These are phyloP conservation scores for Mortierella alpina DNA, from an alignment of 192 early-diverging fungal species.

Conservation along the genomic window DNA sequence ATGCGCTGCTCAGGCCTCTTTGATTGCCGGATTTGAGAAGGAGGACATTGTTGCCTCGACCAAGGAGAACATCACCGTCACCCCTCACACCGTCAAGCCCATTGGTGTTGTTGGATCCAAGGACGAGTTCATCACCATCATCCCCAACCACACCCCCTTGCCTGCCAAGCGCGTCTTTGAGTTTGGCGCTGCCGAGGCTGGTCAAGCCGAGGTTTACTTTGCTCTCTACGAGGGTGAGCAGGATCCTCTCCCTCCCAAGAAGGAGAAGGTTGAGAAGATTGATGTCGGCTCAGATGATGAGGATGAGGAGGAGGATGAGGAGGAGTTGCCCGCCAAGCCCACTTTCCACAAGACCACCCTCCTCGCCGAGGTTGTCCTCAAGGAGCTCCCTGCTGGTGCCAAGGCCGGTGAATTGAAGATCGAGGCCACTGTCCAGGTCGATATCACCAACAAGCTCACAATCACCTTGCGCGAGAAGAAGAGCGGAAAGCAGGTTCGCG, in stretches of 20 bases:
- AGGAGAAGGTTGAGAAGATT: conserved; percentile 61
- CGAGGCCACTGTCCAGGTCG: conserved; percentile 62
- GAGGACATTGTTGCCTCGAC: conserved; percentile 67
- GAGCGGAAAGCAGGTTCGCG: conserved; percentile 58
- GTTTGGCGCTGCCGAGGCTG: conserved; percentile 72
- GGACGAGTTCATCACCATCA: conserved; percentile 80
- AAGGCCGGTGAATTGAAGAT: conserved; percentile 61
- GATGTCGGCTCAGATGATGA: conserved; percentile 58
- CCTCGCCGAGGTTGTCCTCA: conserved; percentile 75
- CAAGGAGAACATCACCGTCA: conserved; percentile 62
- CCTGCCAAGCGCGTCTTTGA: conserved; percentile 83
- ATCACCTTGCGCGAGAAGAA: conserved; percentile 65
- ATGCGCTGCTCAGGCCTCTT: conserved; percentile 89
- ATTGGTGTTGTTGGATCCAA: conserved; percentile 81
- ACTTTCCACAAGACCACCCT: conserved; percentile 60
- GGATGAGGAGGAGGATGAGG: conserved; percentile 66
- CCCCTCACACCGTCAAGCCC: conserved; percentile 74
- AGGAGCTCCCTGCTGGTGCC: conserved; percentile 62
- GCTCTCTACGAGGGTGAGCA: conserved; percentile 88
- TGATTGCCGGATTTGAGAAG: conserved; percentile 73
- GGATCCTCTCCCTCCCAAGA: conserved; percentile 49
- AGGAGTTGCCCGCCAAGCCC: conserved; percentile 54
- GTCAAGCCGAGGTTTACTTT: conserved; percentile 80
- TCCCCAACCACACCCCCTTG: conserved; percentile 87
- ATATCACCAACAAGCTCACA: conserved; percentile 59